Base-by-base conservation (phyloP, 352 stramenopile genomes). In the Phytophthora cactorum region DNA sequence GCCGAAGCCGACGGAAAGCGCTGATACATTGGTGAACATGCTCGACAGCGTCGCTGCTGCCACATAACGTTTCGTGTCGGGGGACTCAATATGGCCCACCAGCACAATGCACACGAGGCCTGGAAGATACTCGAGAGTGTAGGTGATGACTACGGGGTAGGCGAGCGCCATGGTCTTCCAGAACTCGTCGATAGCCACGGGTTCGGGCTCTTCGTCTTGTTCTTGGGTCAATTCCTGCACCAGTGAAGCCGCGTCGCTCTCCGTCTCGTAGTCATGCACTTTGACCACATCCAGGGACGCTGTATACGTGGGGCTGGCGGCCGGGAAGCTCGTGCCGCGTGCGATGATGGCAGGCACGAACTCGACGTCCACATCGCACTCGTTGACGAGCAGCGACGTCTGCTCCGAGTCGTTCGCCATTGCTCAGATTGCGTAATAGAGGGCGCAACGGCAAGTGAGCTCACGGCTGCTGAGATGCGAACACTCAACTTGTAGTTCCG, bases 1-100 rank as follows among this genome's bases (percentile, higher is more conserved):
- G 0, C 84, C 84, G 50, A 94, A 84, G n/a, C 82, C 84, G 29
- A 92, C 79, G 1, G 84, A 83, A 27, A 94, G 70, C 1, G 81
- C 78, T n/a, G 85, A 80, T 7, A 94, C 74, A 56, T 96, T 93
- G 28, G 77, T 90, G 51, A 91, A 93, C 78, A 88, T 88, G 44
- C 76, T 88, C 36, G 80, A 89, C 25, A 91, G 68, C 28, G 82
- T 87, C 12, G 80, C 74, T 12, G 80, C 82, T 46, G 82, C 82
- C n/a, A 91, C 80, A 46, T 75, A 88, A 31, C 82, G 63, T 56
- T 86, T 85, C 17, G 77, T 86, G 45, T 88, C 67, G 22, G 66
- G 60, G 15, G 87, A 89, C 43, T 91, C 79, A 9, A 89, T 68
- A 52, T 93, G 77, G 1, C 77, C 78, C 41, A 92, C 70, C 2